Evolutionary conservation across 1,139 yeast species (phyloP).

Genomic region (Debaryomyces coudertii): DNA sequence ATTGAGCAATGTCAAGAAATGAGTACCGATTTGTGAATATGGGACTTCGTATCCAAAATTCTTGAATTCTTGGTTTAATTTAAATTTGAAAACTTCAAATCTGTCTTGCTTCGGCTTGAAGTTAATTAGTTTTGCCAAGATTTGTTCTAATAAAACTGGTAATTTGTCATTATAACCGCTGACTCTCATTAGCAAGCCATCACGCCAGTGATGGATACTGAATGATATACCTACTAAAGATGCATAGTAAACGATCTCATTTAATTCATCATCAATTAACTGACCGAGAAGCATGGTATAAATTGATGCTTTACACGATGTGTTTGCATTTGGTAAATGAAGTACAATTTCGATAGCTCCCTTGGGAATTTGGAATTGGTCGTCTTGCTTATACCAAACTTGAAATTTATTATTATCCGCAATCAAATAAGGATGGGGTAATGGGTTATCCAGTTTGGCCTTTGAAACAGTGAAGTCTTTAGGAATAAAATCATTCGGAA

Average conservation of each 20-base stretch:
- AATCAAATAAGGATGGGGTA: conserved; percentile 41
- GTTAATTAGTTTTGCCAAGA: conserved; percentile 53
- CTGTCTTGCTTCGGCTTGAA: conserved; percentile 61
- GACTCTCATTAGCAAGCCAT: conserved; percentile 69
- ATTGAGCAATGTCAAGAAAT: conserved; percentile 63
- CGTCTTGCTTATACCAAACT: conserved; percentile 92
- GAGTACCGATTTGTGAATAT: conserved; percentile 69
- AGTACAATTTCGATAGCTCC: conserved; percentile 69
- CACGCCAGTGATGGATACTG: conserved; percentile 60
- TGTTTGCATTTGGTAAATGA: conserved; percentile 64
- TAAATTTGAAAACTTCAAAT: conserved; percentile 69
- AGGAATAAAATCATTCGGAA: conserved; percentile 77
- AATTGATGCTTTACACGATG: conserved; percentile 59
- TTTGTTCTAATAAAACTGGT: conserved; percentile 59
- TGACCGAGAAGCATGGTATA: conserved; percentile 66
- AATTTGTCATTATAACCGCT: conserved; percentile 87
- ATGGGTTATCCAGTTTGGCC: conserved; percentile 35
- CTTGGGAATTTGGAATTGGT: conserved; percentile 86
- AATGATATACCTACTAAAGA: conserved; percentile 76
- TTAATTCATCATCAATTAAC: conserved; percentile 72
- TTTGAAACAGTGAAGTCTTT: conserved; percentile 66
- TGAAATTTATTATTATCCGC: conserved; percentile 37
- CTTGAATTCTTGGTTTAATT: conserved; percentile 59
- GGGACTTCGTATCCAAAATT: conserved; percentile 81
- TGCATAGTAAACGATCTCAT: conserved; percentile 82